Conservation (phyloP, 306 rosid species). For the Styphnolobium japonicum region DNA sequence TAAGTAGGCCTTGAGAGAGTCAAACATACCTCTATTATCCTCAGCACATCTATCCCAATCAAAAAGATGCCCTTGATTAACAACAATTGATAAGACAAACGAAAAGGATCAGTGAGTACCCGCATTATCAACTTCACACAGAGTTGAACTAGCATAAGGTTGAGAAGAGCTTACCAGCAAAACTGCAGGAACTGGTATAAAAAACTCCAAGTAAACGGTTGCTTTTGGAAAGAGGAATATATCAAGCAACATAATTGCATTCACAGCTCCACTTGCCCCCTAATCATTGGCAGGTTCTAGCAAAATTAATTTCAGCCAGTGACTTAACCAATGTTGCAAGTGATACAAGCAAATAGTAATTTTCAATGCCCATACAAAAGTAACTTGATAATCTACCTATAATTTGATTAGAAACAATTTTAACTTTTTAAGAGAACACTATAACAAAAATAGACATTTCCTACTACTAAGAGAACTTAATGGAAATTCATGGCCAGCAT, state of each 20-base stretch:
- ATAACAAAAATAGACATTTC: not conserved
- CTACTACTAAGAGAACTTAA: not conserved
- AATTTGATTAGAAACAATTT: not conserved
- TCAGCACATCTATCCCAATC: conserved; percentile 66
- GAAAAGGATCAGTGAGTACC: conserved; percentile 28
- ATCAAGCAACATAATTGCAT: conserved; percentile 74
- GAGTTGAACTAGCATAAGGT: conserved; percentile 12
- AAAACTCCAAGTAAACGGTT: conserved; percentile 52
- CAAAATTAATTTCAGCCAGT: conserved; percentile 20
- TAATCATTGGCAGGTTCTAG: conserved; percentile 34
- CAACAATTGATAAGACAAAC: conserved; percentile 19
- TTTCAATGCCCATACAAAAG: not conserved
- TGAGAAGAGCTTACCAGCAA: conserved; percentile 55
- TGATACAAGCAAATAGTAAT: not conserved
- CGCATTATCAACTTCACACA: conserved; percentile 9
- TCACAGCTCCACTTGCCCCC: conserved; percentile 95
- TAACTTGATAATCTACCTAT: not conserved
- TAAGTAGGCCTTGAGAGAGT: conserved; percentile 14
- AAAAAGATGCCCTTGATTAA: conserved; percentile 66
- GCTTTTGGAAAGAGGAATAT: conserved; percentile 80
- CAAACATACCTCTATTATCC: conserved; percentile 59
- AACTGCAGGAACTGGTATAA: conserved; percentile 85
- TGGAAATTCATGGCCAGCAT: not conserved
- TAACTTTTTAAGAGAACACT: not conserved
- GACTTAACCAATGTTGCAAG: conserved; percentile 9